These are phyloP conservation scores for Solanum commersonii DNA, from an alignment of 257 asterid species.

Conservation along the genomic window DNA sequence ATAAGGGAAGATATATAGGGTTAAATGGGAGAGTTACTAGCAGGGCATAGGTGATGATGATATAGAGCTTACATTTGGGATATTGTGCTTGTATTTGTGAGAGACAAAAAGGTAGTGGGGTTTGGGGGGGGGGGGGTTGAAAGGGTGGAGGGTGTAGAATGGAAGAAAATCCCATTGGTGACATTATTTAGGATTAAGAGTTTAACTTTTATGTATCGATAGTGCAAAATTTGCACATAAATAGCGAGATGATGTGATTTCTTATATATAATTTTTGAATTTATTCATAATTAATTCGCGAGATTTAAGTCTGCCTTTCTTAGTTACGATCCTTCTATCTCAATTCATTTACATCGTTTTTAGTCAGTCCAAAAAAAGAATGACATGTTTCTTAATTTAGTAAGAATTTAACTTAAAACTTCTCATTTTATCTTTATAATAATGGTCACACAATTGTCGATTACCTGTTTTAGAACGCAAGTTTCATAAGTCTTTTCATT, in stretches of 20 bases:
- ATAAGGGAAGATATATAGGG: neutral
- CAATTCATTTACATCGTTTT: no score
- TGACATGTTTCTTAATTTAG: neutral
- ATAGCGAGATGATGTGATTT: neutral
- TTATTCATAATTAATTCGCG: neutral
- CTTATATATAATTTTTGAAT: neutral
- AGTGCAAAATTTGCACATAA: neutral
- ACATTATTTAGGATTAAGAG: slow-evolving; percentile 10
- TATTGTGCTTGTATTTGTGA: neutral
- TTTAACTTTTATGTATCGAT: no score
- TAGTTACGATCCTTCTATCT: neutral
- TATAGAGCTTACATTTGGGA: neutral
- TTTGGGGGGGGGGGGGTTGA: neutral
- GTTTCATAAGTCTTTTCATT: neutral
- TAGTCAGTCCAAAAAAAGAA: neutral
- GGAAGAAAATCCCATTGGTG: slow-evolving; percentile 30
- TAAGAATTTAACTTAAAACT: neutral
- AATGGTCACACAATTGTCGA: neutral
- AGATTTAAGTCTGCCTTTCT: neutral
- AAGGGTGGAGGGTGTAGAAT: neutral
- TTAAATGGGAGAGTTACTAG: neutral
- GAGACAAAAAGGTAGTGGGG: neutral
- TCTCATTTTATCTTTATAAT: neutral
- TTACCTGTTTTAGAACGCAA: neutral
- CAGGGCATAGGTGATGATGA: slow-evolving; percentile 6